Percentiles rank a stretch among this genome's conserved stretches.
These are phyloP conservation scores for Dionaea muscipula DNA, from an alignment of 179 eudicot genomes.

Conservation along the genomic window DNA sequence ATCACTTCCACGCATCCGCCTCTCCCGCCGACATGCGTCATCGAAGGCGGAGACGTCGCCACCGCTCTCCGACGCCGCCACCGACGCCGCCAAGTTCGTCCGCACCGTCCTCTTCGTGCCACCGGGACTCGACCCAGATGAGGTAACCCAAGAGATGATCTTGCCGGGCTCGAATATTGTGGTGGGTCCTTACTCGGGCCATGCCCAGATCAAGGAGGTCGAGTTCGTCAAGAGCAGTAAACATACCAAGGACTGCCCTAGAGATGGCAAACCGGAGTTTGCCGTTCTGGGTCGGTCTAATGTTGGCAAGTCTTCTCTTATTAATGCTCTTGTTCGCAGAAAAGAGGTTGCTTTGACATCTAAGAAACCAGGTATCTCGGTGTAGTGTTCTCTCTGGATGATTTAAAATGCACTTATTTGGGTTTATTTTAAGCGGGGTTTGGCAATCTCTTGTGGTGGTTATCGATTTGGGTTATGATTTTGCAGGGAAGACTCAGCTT, in stretches of 20 bases:
- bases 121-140: slow-evolving; percentile 63
- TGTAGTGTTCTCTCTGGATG: not conserved
- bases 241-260: slow-evolving; percentile 65
- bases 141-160: slow-evolving; percentile 49
- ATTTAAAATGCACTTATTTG: not conserved
- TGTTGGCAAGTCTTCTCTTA: slow-evolving; percentile 87
- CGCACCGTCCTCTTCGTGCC: slow-evolving; percentile 57
- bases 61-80: slow-evolving; percentile 4
- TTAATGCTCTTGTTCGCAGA: slow-evolving; percentile 59
- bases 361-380: slow-evolving; percentile 59
- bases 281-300: slow-evolving; percentile 88
- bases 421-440: slow-evolving; percentile 1
- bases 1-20: slow-evolving; percentile 7
- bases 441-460: not conserved
- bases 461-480: slow-evolving; percentile 8
- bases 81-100: slow-evolving; percentile 22
- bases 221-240: slow-evolving; percentile 65
- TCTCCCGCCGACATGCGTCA: slow-evolving; percentile 19
- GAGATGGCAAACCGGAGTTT: slow-evolving; percentile 63
- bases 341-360: slow-evolving; percentile 88
- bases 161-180: slow-evolving; percentile 80
- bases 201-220: slow-evolving; percentile 72
- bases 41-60: slow-evolving; percentile 1
- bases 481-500: slow-evolving; percentile 86
- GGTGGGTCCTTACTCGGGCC: slow-evolving; percentile 73